Conservation (phyloP, 352 stramenopile species). For the Hyaloperonospora brassicae region DNA sequence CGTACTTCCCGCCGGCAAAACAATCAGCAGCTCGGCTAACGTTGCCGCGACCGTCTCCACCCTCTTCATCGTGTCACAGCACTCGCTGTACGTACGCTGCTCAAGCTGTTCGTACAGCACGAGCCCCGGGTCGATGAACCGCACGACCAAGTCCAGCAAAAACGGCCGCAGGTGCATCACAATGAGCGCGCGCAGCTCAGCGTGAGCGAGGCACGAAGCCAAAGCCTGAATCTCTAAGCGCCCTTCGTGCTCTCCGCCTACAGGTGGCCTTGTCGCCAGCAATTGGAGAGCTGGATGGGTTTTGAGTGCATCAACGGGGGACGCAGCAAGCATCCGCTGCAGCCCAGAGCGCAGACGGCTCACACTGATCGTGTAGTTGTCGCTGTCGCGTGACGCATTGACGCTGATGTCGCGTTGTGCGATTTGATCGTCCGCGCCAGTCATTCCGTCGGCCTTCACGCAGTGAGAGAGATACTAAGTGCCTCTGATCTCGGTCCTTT, state of each 20-base stretch:
- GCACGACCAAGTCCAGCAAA: constrained; percentile 57
- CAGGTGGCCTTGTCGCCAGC: constrained; percentile 9
- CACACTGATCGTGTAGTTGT: constrained; percentile 16
- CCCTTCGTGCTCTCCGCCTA: constrained; percentile 14
- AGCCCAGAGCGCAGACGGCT: constrained; percentile 15
- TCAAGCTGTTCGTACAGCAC: constrained; percentile 33
- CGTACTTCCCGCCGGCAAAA: constrained; percentile 45
- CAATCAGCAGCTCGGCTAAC: constrained; percentile 45
- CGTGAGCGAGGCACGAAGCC: constrained; percentile 43
- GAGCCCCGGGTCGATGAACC: constrained; percentile 44
- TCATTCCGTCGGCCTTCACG: too few relatives aligned
- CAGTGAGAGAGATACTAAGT: too few relatives aligned
- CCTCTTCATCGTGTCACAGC: constrained; percentile 40
- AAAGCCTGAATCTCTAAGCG: constrained; percentile 43
- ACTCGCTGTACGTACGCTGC: constrained; percentile 16
- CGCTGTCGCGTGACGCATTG: constrained; percentile 1
- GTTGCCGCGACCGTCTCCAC: constrained; percentile 47
- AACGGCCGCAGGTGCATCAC: constrained; percentile 65
- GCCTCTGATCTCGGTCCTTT: too few relatives aligned
- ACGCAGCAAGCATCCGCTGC: constrained; percentile 12
- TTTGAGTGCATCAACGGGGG: neutral
- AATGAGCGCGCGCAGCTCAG: constrained; percentile 36
- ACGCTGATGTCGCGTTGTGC: too few relatives aligned
- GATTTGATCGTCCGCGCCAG: too few relatives aligned
- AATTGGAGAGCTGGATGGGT: constrained; percentile 34